Base-by-base conservation (phyloP, 495 filamentous ascomycete species). In the Penicillium pancosmium region DNA sequence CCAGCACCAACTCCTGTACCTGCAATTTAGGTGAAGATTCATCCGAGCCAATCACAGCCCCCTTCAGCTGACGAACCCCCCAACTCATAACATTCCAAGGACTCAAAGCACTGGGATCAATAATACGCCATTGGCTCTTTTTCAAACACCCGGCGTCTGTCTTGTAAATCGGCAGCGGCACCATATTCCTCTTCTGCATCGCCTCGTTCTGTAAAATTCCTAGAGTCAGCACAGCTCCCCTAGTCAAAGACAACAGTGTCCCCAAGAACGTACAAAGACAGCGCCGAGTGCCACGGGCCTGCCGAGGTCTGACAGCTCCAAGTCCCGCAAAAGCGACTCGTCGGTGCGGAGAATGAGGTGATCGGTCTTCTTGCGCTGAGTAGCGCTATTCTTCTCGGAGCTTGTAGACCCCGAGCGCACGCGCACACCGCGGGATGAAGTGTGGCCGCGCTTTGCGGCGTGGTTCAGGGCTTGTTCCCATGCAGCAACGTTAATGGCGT, bases 261-360 rank as follows among this genome's bases (percentile, higher is more conserved):
- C 18, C 8, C 13, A n/a, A 35, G 16, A 0, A 66, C 65, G 34
- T 76, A 86, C 84, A 67, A 98, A 77, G 41, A 93, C 94, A 21
- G 87, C 82, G 3, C 87, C 88, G 3, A 98, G 75, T 8, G 88
- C 91, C n/a, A 93, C 79, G 18, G 94, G 94, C 21, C 86, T 80
- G 18, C 94, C 95, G 77, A 84, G 95, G 68, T 95, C 87, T 47
- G 84, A 82, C 15, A 80, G 86, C 64, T 93, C 88, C 60, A 98
- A 75, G 16, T 85, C 86, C 33, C 82, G 80, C 13, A 89, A 67
- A 1, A 98, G 80, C 33, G 83, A 78, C 44, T 91, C 85, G 66
- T 90, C 87, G 19, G 88, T 82, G 33, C 80, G 78, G 9, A 98
- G 70, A 9, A 84, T 79, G 19, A 97, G 75, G 55, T 79, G 76